Evolutionary conservation across 148 eudicot species (phyloP), one percentile per base, ranked within the genome.

Genomic region (Diospyros kaki): DNA sequence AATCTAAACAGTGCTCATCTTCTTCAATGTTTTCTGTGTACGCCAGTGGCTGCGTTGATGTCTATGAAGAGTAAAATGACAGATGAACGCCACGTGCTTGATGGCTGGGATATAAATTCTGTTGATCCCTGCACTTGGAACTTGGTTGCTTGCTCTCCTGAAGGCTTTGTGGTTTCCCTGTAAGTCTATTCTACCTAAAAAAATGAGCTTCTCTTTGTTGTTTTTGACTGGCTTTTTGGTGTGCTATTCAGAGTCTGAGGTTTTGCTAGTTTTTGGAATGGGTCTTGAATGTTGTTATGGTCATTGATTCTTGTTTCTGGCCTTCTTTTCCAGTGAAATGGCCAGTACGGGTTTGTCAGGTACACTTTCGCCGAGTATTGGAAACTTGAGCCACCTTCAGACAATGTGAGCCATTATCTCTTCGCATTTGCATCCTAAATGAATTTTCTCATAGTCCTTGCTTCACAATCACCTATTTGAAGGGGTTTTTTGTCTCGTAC

Each of bases 41-140:
- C n/a, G 6, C 15, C 82, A 94, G 98, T 94, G 81, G 95, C 95
- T 75, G 95, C 97, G 72, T 82, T 94, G 82, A 94, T 94, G 97
- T 83, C 90, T 77, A 58, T 94, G 83, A 94, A 94, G 87, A 87
- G 70, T 58, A 87, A 86, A 75, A 87, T 94, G 95, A 81, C 58
- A 74, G 94, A 90, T 84, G 85, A 81, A 69, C 58, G 83, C 46
- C 83, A 85, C 64, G 91, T 90, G 68, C 90, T 94, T 72, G 84
- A 88, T 76, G 95, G 93, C 48, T 94, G 98, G 98, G 98, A 94
- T 81, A 87, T 90, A 5, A 89, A 94, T 74, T 94, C 98, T 58
- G 98, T 94, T 61, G 98, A 94, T 85, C 98, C 98, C 73, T 94
- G 98, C 80, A 94, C 97, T 81, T 94, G 98, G 98, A 83, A 86